phyloP scores from a whole-genome alignment of 345 rosid species.

The Eucalyptus urophylla region DNA sequence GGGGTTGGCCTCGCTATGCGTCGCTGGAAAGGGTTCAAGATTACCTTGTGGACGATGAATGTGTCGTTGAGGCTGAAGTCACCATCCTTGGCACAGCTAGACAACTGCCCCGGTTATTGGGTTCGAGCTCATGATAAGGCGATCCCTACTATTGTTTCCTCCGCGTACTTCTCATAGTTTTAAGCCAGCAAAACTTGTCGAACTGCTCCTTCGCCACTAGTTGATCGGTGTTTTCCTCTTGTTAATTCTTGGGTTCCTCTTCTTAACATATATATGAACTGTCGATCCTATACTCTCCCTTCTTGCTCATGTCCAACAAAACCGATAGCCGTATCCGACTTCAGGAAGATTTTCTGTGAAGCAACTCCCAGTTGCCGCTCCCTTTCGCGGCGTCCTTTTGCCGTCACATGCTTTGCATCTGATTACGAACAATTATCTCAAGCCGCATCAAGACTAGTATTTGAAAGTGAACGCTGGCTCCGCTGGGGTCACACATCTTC shows the following conservation, averaged over 20 bases:
- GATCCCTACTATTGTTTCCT: neutral
- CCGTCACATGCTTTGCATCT: neutral
- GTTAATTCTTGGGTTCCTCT: neutral
- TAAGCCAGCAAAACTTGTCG: neutral
- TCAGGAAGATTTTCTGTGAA: neutral
- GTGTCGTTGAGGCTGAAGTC: neutral
- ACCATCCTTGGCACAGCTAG: neutral
- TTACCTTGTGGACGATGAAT: neutral
- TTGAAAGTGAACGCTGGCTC: neutral
- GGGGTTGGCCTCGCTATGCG: neutral
- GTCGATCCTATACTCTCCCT: neutral
- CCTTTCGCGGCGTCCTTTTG: neutral
- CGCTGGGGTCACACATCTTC: neutral
- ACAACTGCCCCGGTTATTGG: neutral
- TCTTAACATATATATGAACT: neutral
- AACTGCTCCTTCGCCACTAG: neutral
- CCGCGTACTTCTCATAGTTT: neutral
- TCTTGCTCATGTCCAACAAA: neutral
- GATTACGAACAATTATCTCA: neutral
- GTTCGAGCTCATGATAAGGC: neutral
- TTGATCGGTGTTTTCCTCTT: neutral
- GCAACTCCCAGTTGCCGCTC: neutral
- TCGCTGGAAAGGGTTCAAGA: neutral
- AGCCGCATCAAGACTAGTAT: neutral
- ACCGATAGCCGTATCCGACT: neutral